These are phyloP conservation scores for Ogataea glucozyma DNA, from an alignment of 805 yeast species.

Conservation along the genomic window DNA sequence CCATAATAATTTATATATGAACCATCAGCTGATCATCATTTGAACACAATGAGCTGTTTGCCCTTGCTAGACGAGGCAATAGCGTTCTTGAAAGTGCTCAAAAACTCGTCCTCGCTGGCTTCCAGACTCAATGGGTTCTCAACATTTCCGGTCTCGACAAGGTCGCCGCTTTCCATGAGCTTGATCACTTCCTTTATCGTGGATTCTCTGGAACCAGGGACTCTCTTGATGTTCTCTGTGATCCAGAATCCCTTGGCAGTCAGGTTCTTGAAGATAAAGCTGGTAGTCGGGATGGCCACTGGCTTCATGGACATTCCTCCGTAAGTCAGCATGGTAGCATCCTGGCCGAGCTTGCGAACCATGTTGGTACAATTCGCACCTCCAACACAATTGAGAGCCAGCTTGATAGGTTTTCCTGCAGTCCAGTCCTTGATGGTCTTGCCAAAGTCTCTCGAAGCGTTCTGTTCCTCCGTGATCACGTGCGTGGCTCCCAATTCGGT, in stretches of 20 bases:
- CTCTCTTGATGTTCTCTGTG: constrained; percentile 58
- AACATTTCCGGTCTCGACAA: constrained; percentile 48
- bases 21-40: no score
- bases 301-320: constrained; percentile 99
- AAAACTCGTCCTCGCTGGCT: constrained; percentile 43
- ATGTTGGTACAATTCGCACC: constrained; percentile 82
- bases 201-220: constrained; percentile 60
- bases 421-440: constrained; percentile 57
- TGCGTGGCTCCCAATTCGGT: constrained; percentile 75
- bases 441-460: constrained; percentile 65
- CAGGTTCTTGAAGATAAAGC: constrained; percentile 86
- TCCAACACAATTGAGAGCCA: constrained; percentile 92
- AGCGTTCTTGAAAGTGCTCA: constrained; percentile 45
- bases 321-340: constrained; percentile 83
- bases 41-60: constrained; percentile 42
- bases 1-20: no score
- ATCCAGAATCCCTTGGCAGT: constrained; percentile 93
- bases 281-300: constrained; percentile 83
- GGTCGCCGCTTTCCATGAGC: constrained; percentile 57
- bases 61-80: constrained; percentile 43
- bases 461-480: constrained; percentile 88
- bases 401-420: constrained; percentile 54
- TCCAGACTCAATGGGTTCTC: constrained; percentile 38
- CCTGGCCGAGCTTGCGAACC: constrained; percentile 74
- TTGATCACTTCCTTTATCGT: constrained; percentile 57